Percentiles rank a stretch among this genome's conserved stretches.
Conservation (phyloP, 192 early-diverging fungal genomes). For the Coemansia sp. region DNA sequence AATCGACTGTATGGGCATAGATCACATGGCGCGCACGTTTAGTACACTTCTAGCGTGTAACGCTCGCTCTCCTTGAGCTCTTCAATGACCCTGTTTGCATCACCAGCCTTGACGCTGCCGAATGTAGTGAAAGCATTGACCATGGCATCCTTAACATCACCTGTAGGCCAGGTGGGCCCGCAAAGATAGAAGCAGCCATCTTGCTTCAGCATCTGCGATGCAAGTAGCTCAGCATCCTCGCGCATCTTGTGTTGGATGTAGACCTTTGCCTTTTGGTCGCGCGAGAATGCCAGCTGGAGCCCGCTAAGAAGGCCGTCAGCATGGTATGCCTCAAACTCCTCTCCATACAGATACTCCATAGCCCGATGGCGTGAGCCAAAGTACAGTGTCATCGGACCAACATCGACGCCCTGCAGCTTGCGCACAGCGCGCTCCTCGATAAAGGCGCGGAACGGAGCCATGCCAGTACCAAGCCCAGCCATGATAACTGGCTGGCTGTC, state of each 20-base stretch:
- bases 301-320: conserved; percentile 86
- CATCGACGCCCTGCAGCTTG: conserved; percentile 69
- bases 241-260: conserved; percentile 97
- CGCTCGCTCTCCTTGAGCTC: conserved; percentile 89
- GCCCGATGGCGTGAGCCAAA: conserved; percentile 93
- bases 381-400: conserved; percentile 95
- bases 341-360: conserved; percentile 95
- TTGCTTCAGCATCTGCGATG: conserved; percentile 70
- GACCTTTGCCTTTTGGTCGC: conserved; percentile 91
- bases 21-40: conserved; percentile 9
- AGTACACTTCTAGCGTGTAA: conserved; percentile 92
- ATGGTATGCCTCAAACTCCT: conserved; percentile 94
- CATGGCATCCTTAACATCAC: conserved; percentile 91
- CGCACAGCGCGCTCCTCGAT: conserved; percentile 89
- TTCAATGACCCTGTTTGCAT: conserved; percentile 76
- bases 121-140: conserved; percentile 67
- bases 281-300: conserved; percentile 88
- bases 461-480: conserved; percentile 96
- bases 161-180: conserved; percentile 94
- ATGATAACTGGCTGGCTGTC: conserved; percentile 88
- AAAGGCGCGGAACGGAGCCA: conserved; percentile 98
- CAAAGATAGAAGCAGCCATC: conserved; percentile 94
- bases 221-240: conserved; percentile 74
- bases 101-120: conserved; percentile 59
- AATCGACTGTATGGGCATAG: background rate